These are phyloP conservation scores for Penicillium oxalicum DNA, from an alignment of 2,329 filamentous ascomycete species.

Conservation along the genomic window DNA sequence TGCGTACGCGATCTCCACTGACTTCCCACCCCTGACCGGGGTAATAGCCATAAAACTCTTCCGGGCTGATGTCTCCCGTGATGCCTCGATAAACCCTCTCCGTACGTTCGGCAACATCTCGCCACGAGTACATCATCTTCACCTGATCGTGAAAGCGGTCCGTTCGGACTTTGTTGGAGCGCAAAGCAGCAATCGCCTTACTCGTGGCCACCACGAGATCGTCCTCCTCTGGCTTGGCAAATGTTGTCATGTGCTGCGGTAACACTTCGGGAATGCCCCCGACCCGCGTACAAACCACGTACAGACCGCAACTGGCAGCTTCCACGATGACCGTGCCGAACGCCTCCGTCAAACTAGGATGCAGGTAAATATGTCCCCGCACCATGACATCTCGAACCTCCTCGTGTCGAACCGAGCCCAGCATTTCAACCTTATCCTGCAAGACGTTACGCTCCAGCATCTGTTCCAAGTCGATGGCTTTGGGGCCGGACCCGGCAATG, in stretches of 20 bases:
- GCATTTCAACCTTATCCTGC: constrained; percentile 86
- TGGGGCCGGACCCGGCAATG: constrained; percentile 90
- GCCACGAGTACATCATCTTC: constrained; percentile 98
- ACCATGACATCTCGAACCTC: constrained; percentile 98
- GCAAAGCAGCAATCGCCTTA: constrained; percentile 77
- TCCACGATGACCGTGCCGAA: constrained; percentile 98
- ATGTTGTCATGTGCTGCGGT: constrained; percentile 93
- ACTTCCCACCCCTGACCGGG: constrained; percentile 64
- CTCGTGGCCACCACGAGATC: constrained; percentile 86
- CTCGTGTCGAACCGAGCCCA: constrained; percentile 89
- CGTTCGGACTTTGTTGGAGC: constrained; percentile 79
- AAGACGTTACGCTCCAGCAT: constrained; percentile 94
- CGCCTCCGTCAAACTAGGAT: constrained; percentile 90
- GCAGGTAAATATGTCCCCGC: constrained; percentile 89
- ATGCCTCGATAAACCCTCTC: constrained; percentile 95
- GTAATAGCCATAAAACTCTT: constrained; percentile 81
- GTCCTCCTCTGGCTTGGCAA: constrained; percentile 93
- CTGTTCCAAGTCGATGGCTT: constrained; percentile 95
- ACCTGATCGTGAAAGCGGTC: constrained; percentile 96
- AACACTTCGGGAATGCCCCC: constrained; percentile 96
- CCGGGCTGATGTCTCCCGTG: constrained; percentile 73
- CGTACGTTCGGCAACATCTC: constrained; percentile 86
- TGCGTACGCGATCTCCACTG: constrained; percentile 66
- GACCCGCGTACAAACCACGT: constrained; percentile 93
- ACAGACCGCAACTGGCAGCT: constrained; percentile 88